Evolutionary conservation across 1,139 yeast species (phyloP).

Genomic region (Zygoascus sp.): DNA sequence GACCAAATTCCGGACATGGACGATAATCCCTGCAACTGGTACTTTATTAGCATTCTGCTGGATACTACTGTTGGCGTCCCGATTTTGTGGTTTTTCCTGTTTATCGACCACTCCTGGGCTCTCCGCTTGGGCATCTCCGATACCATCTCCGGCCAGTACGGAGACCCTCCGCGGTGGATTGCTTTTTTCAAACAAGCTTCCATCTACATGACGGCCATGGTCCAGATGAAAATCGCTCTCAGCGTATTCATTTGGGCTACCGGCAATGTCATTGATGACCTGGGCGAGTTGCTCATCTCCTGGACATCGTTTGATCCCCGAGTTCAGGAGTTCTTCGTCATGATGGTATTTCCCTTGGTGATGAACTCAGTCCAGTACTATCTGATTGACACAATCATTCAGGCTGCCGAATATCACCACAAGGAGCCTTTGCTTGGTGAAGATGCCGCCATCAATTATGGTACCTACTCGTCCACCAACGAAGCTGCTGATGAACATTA

Average conservation of each 20-base stretch:
- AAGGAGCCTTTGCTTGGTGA: slow-evolving; percentile 9
- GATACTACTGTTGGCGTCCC: slow-evolving; percentile 97
- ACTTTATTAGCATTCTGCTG: slow-evolving; percentile 76
- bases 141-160: slow-evolving; percentile 82
- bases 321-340: slow-evolving; percentile 77
- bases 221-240: slow-evolving; percentile 52
- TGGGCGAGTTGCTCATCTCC: slow-evolving; percentile 59
- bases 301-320: slow-evolving; percentile 82
- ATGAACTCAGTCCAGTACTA: slow-evolving; percentile 86
- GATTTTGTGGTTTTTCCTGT: slow-evolving; percentile 56
- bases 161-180: slow-evolving; percentile 58
- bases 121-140: slow-evolving; percentile 48
- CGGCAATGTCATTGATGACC: slow-evolving; percentile 49
- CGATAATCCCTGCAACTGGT: slow-evolving; percentile 55
- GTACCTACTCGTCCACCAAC: not conserved
- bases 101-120: slow-evolving; percentile 46
- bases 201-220: slow-evolving; percentile 57
- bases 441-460: not conserved
- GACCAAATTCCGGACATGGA: slow-evolving; percentile 33
- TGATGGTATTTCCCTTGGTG: slow-evolving; percentile 52
- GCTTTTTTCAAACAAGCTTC: slow-evolving; percentile 72
- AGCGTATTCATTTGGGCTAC: slow-evolving; percentile 51
- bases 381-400: slow-evolving; percentile 82
- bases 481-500: not conserved
- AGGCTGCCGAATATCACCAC: slow-evolving; percentile 43